Conservation (phyloP, 2,329 filamentous ascomycete genomes). For the Colletotrichum incanum region DNA sequence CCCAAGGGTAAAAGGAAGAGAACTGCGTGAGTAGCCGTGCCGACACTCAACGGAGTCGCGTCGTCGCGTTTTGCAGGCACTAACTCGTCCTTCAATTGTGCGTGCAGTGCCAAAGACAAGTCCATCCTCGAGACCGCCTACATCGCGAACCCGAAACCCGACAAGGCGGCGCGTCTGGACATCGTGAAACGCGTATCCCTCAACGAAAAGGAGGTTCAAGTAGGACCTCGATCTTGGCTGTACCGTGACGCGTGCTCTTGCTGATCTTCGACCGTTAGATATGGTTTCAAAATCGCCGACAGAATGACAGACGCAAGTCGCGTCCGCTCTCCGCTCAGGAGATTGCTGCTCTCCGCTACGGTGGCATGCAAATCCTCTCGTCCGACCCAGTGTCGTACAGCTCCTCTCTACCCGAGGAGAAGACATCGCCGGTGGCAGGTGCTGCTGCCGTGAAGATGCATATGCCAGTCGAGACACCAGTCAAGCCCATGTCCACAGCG, state of each 20-base stretch:
- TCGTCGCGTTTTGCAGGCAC: neutral
- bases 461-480: conserved; percentile 25
- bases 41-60: neutral
- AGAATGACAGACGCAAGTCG: conserved; percentile 92
- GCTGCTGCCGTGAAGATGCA: neutral
- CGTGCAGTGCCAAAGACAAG: conserved; percentile 85
- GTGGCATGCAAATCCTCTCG: conserved; percentile 67
- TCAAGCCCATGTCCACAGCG: neutral
- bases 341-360: conserved; percentile 73
- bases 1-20: conserved; percentile 75
- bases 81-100: conserved; percentile 23
- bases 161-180: conserved; percentile 87
- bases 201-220: conserved; percentile 97
- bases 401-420: conserved; percentile 46
- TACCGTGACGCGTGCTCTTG: conserved; percentile 11
- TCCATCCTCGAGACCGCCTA: conserved; percentile 90
- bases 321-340: conserved; percentile 86
- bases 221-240: conserved; percentile 56
- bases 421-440: conserved; percentile 14
- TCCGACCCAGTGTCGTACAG: conserved; percentile 58
- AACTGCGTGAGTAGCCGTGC: conserved; percentile 68
- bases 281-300: conserved; percentile 96
- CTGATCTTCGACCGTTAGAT: conserved; percentile 72
- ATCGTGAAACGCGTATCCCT: conserved; percentile 90
- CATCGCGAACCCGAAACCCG: conserved; percentile 87